Evolutionary conservation across 1,284 basidiomycete genomes (phyloP).

Genomic region (Coriolopsis trogii): DNA sequence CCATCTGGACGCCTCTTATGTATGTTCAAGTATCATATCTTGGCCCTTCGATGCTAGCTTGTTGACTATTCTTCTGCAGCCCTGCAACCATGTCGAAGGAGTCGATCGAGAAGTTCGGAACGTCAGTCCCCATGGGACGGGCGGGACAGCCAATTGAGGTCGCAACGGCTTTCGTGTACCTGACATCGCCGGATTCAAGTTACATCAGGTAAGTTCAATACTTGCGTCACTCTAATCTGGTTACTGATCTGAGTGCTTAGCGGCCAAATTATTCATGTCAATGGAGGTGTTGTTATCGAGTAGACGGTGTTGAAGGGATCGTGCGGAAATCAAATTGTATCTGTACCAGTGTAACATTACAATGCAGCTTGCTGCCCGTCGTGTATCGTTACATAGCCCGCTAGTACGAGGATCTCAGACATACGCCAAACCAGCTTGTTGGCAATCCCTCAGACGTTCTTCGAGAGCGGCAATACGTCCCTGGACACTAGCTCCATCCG

Average conservation of each 20-base stretch:
- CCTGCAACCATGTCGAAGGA: conserved; percentile 52
- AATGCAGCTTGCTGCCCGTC: too few species aligned
- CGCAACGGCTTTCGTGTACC: conserved; percentile 56
- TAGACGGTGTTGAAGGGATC: too few species aligned
- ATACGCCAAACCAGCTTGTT: conserved; percentile 12
- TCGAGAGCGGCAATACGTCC: conserved; percentile 30
- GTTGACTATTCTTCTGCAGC: too few species aligned
- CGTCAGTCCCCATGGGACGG: conserved; percentile 48
- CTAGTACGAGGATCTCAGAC: too few species aligned
- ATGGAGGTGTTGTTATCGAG: conserved; percentile 41
- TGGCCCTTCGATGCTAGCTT: too few species aligned
- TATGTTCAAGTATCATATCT: conserved; percentile 11
- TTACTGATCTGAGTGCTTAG: conserved; percentile 17
- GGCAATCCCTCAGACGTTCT: conserved; percentile 18
- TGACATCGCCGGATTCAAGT: conserved; percentile 52
- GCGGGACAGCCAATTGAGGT: conserved; percentile 60
- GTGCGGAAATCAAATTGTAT: too few species aligned
- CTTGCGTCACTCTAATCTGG: too few species aligned
- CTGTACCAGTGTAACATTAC: too few species aligned
- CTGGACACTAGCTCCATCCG: conserved; percentile 19
- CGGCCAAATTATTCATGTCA: conserved; percentile 42
- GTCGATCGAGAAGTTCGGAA: conserved; percentile 46
- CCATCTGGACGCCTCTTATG: conserved; percentile 58
- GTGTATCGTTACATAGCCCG: too few species aligned
- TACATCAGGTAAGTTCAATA: conserved; percentile 44